Conservation (phyloP, 2,329 filamentous ascomycete species). For the Claviceps purpurea region DNA sequence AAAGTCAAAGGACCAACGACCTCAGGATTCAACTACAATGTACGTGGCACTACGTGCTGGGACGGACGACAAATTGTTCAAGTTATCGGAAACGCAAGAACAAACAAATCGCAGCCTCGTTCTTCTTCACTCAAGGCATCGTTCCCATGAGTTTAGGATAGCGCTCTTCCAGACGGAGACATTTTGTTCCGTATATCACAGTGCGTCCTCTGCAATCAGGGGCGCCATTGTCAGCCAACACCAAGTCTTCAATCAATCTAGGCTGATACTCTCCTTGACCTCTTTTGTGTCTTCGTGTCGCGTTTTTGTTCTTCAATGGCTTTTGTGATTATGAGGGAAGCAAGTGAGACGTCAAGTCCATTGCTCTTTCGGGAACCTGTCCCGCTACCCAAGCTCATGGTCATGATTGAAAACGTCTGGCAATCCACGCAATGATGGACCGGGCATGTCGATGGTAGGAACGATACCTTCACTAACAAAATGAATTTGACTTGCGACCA, state of each 20-base stretch:
- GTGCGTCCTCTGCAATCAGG: not conserved
- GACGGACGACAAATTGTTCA: not conserved
- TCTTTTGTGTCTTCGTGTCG: not conserved
- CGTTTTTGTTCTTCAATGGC: not conserved
- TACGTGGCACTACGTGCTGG: not conserved
- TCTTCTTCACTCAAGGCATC: not conserved
- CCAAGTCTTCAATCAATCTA: not conserved
- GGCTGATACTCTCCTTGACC: not conserved
- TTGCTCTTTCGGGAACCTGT: not conserved
- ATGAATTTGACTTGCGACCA: not conserved
- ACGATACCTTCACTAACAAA: not conserved
- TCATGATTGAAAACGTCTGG: not conserved
- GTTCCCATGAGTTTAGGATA: not conserved
- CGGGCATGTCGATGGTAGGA: not conserved
- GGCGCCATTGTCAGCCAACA: not conserved
- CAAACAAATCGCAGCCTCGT: not conserved
- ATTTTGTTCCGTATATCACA: not conserved
- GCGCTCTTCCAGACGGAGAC: not conserved
- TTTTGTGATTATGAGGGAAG: not conserved
- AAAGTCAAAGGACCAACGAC: no score
- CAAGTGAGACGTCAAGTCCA: not conserved
- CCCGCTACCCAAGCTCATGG: not conserved
- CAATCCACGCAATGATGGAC: not conserved
- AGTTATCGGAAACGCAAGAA: not conserved
- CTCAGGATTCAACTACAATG: not conserved